Conservation (phyloP, 768 basidiomycete genomes). For the Phlebiopsis gigantea region DNA sequence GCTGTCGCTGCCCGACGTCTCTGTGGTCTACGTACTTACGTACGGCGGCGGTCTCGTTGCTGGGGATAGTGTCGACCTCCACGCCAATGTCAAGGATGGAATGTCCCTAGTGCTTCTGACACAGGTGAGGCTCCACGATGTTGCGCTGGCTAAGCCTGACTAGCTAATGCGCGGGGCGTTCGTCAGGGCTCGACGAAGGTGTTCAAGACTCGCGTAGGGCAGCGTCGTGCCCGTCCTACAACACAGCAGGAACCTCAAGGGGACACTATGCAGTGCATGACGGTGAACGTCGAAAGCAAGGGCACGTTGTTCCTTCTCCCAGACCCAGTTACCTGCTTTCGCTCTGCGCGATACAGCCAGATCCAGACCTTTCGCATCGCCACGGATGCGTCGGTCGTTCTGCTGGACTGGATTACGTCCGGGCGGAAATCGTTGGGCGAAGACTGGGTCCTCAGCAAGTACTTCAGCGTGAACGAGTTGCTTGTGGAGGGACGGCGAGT, state of each 20-base stretch:
- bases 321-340: slow-evolving; percentile 92
- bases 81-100: slow-evolving; percentile 51
- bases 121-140: slow-evolving; percentile 50
- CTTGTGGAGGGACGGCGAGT: slow-evolving; percentile 58
- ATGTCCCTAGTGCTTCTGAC: slow-evolving; percentile 72
- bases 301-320: slow-evolving; percentile 78
- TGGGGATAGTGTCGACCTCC: slow-evolving; percentile 68
- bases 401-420: slow-evolving; percentile 91
- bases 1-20: slow-evolving; percentile 43
- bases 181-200: slow-evolving; percentile 89
- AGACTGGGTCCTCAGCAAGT: slow-evolving; percentile 84
- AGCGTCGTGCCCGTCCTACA: slow-evolving; percentile 37
- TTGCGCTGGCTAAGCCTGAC: background rate
- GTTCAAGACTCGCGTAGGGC: slow-evolving; percentile 74
- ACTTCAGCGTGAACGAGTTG: slow-evolving; percentile 84
- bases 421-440: slow-evolving; percentile 82
- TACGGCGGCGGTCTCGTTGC: slow-evolving; percentile 93
- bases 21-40: slow-evolving; percentile 71
- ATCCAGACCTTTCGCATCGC: slow-evolving; percentile 72
- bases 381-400: slow-evolving; percentile 53
- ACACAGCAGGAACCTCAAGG: slow-evolving; percentile 13
- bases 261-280: slow-evolving; percentile 59
- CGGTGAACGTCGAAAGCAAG: slow-evolving; percentile 45
- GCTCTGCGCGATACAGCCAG: slow-evolving; percentile 77
- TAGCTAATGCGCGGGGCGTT: background rate